phyloP scores from a whole-genome alignment of 192 early-diverging fungal genomes.

The Backusella liffmaniae region DNA sequence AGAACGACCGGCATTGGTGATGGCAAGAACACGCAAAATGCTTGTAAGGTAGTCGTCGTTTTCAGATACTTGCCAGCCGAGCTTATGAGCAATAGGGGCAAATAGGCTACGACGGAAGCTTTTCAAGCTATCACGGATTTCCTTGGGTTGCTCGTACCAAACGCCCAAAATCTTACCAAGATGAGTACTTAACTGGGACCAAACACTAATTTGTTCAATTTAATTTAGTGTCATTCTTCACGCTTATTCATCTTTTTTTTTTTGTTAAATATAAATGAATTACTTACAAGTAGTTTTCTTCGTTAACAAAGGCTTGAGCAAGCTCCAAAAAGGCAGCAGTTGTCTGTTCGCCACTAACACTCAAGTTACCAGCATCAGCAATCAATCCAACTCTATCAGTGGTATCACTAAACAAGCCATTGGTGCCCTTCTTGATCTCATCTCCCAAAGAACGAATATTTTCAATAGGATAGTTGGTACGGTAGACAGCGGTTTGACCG shows the following conservation, averaged over 20 bases:
- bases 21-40: conserved; percentile 73
- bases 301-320: conserved; percentile 67
- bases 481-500: conserved; percentile 78
- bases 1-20: conserved; percentile 68
- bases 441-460: conserved; percentile 52
- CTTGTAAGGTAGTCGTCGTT: conserved; percentile 74
- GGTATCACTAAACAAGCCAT: conserved; percentile 56
- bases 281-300: conserved; percentile 74
- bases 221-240: neutral
- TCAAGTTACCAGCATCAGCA: conserved; percentile 78
- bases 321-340: conserved; percentile 78
- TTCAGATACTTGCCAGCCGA: conserved; percentile 77
- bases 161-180: conserved; percentile 57
- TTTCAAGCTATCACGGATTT: conserved; percentile 61
- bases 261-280: neutral
- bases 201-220: conserved; percentile 44
- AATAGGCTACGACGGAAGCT: conserved; percentile 71
- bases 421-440: conserved; percentile 44
- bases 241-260: neutral
- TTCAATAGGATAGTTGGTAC: conserved; percentile 71
- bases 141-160: conserved; percentile 66
- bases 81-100: conserved; percentile 62
- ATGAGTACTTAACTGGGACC: conserved; percentile 62
- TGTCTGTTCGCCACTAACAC: conserved; percentile 71
- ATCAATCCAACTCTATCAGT: conserved; percentile 83